Percentiles rank a stretch among this genome's conserved stretches.
These are phyloP conservation scores for Paspalum notatum DNA, from an alignment of 176 grass and related monocot species.

Conservation along the genomic window DNA sequence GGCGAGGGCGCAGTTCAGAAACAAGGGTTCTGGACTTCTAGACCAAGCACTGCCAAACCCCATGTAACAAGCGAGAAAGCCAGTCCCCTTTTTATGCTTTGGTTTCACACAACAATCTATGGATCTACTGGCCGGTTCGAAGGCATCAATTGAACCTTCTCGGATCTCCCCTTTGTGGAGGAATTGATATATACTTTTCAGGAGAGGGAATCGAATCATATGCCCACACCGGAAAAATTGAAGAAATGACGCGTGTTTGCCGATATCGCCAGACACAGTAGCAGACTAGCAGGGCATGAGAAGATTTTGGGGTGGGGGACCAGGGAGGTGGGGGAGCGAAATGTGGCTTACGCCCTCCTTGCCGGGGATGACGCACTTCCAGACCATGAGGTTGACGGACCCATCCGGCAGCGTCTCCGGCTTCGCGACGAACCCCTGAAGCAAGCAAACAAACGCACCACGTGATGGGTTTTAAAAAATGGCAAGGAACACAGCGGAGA, in stretches of 20 bases:
- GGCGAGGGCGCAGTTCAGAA: background rate
- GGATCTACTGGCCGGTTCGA: background rate
- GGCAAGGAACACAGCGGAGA: background rate
- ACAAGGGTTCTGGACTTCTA: background rate
- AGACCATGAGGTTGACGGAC: conserved; percentile 81
- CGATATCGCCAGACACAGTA: background rate
- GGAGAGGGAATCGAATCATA: background rate
- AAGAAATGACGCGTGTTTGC: background rate
- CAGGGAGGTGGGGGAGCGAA: background rate
- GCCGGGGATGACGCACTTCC: conserved; percentile 81
- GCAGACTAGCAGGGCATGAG: background rate
- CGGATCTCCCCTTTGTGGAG: background rate
- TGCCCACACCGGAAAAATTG: background rate
- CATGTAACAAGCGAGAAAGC: conserved; percentile 7
- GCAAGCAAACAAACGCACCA: conserved; percentile 1
- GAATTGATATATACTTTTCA: background rate
- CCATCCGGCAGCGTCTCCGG: conserved; percentile 82
- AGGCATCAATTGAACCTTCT: background rate
- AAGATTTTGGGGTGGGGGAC: background rate
- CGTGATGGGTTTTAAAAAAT: background rate
- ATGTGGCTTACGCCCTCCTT: conserved; percentile 67
- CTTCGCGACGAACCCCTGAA: conserved; percentile 90
- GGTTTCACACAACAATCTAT: background rate
- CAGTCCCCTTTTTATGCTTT: background rate
- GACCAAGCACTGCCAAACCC: background rate